Base-by-base conservation (phyloP, 2,329 filamentous ascomycete species). In the Fusarium napiforme region DNA sequence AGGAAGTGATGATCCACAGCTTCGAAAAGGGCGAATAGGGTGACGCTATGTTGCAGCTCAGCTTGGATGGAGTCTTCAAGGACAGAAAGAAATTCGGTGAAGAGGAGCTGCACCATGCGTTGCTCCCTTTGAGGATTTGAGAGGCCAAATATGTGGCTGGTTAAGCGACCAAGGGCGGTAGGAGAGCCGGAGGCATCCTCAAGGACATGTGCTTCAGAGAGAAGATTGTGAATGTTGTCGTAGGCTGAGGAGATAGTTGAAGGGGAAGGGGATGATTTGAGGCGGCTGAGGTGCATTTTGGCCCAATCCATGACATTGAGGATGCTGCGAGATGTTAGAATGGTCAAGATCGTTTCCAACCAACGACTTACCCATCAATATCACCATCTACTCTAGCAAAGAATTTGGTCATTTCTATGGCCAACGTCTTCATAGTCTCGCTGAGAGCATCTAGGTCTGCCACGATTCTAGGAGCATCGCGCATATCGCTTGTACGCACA, bases 241-340 rank as follows among this genome's bases (percentile, higher is more conserved):
- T 95, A 94, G 47, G 93, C 89, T 18, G 90, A 90, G 23, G 92
- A 89, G 28, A 97, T 84, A 5, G 80, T 80, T 9, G 81, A 83
- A 39, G 90, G 88, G 2, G 89, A 87, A 11, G 91, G 89, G 26
- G 88, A 84, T 28, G 86, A 86, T 69, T 90, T 89, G 64, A 96
- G 85, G 50, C 91, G 91, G 68, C 91, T 87, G 19, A 98, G 89
- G 81, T 98, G 95, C 73, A 95, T 91, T 79, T 93, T 93, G 19
- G 94, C 93, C 96, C 96, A 98, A 80, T 97, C 94, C 95, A 98
- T 98, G 58, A 97, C 94, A 69, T 96, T 92, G 40, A 98, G 87
- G 75, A 98, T 97, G 68, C 93, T 92, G 78, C 50, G 45, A 42
- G 21, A 26, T 56, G 59, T 73, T 60, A 76, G 72, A 73, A 26